These are phyloP conservation scores for Elaeis guineensis DNA, from an alignment of 176 grass and related monocot species.

Conservation along the genomic window DNA sequence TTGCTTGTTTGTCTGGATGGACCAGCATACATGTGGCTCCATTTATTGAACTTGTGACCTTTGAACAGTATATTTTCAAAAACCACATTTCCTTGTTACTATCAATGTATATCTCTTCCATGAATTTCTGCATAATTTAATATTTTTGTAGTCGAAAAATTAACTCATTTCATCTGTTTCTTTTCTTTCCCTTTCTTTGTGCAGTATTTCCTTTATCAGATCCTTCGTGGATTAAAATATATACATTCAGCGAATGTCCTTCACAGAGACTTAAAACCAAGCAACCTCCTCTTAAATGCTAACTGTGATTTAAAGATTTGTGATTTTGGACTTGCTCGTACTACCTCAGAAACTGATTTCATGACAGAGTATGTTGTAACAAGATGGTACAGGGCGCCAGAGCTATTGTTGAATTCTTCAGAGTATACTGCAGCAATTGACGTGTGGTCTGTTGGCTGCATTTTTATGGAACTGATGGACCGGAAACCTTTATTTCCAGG, in stretches of 20 bases:
- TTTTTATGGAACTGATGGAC: conserved; percentile 99
- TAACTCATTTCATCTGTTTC: no score
- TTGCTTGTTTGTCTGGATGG: no score
- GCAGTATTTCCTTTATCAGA: conserved; percentile 99
- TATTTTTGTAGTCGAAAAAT: no score
- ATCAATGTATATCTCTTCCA: no score
- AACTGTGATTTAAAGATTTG: conserved; percentile 99
- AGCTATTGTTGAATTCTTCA: conserved; percentile 87
- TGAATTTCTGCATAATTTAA: no score
- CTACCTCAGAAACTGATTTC: conserved; percentile 98
- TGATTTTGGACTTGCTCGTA: conserved; percentile 98
- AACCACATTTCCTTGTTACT: no score
- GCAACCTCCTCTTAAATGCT: conserved; percentile 98
- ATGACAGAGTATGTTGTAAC: conserved; percentile 99
- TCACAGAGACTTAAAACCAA: conserved; percentile 97
- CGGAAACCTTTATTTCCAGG: conserved; percentile 91
- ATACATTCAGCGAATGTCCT: conserved; percentile 99
- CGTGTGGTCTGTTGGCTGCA: conserved; percentile 99
- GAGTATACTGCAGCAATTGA: conserved; percentile 98
- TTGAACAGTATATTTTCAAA: no score
- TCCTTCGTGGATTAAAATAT: conserved; percentile 96
- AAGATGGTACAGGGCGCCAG: conserved; percentile 97
- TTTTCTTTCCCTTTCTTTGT: background rate
- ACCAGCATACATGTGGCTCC: no score
- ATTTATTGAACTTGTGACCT: no score